Conservation (phyloP, 192 early-diverging fungal genomes). For the Cladochytrium replicatum region DNA sequence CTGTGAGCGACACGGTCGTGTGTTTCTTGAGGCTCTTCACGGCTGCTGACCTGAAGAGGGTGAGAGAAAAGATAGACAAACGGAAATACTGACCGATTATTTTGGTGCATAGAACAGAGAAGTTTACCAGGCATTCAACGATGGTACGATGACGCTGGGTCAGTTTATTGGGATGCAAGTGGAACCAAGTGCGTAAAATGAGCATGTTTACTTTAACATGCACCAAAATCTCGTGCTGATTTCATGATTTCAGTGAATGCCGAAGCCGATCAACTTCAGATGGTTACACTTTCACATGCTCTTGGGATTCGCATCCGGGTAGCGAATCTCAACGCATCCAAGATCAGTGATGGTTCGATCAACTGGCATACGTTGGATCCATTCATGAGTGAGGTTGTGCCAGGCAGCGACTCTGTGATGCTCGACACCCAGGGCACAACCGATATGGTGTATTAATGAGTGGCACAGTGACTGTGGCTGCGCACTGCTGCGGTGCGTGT, state of each 20-base stretch:
- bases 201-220: background rate
- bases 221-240: background rate
- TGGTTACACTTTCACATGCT: conserved; percentile 62
- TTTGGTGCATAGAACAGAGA: conserved; percentile 29
- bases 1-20: conserved; percentile 38
- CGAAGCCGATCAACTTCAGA: conserved; percentile 72
- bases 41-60: conserved; percentile 35
- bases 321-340: conserved; percentile 55
- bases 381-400: conserved; percentile 7
- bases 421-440: conserved; percentile 51
- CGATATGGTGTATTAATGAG: conserved; percentile 70
- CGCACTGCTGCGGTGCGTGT: too few species aligned
- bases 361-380: conserved; percentile 62
- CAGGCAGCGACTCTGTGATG: conserved; percentile 33
- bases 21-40: conserved; percentile 39
- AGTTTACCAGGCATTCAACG: conserved; percentile 44
- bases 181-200: conserved; percentile 24
- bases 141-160: conserved; percentile 31
- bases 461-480: too few species aligned
- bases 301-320: conserved; percentile 54
- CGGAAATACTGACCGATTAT: conserved; percentile 1
- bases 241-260: conserved; percentile 26
- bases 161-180: conserved; percentile 34
- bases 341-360: conserved; percentile 25
- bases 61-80: conserved; percentile 9